Evolutionary conservation across 768 basidiomycete genomes (phyloP).

Genomic region (Hericium alpestre): DNA sequence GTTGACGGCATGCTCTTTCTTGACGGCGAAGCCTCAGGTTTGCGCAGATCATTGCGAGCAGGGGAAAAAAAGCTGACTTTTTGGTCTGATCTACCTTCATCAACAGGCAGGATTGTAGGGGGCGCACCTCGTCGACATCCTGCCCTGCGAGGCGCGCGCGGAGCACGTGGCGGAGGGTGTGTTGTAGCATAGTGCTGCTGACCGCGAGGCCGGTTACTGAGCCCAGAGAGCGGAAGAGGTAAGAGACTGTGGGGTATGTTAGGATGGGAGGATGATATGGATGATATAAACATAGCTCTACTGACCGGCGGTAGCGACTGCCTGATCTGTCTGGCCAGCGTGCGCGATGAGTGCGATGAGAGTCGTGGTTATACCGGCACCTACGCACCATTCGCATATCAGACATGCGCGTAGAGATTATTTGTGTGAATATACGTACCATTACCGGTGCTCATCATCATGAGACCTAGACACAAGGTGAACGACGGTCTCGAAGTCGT

Average conservation of each 20-base stretch:
- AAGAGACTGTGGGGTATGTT: slow-evolving; percentile 32
- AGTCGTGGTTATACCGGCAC: slow-evolving; percentile 42
- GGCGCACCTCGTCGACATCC: slow-evolving; percentile 39
- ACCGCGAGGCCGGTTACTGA: slow-evolving; percentile 47
- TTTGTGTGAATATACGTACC: slow-evolving; percentile 13
- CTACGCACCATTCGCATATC: slow-evolving; percentile 19
- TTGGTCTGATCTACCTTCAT: too few relatives aligned
- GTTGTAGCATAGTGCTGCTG: slow-evolving; percentile 47
- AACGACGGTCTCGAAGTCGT: neutral
- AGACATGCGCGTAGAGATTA: neutral
- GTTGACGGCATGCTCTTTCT: too few relatives aligned
- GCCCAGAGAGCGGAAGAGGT: slow-evolving; percentile 57
- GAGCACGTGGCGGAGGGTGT: slow-evolving; percentile 34
- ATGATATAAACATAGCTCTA: neutral
- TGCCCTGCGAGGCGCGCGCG: slow-evolving; percentile 30
- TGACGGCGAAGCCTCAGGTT: too few relatives aligned
- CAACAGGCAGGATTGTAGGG: too few relatives aligned
- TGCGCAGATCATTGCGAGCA: too few relatives aligned
- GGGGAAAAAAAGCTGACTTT: too few relatives aligned
- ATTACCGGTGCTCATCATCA: slow-evolving; percentile 29
- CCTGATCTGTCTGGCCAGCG: slow-evolving; percentile 50
- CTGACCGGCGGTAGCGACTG: slow-evolving; percentile 53
- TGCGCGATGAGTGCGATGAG: slow-evolving; percentile 54
- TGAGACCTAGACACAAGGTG: slow-evolving; percentile 19
- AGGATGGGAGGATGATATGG: too few relatives aligned